Evolutionary conservation across 1,284 basidiomycete species (phyloP).

Genomic region (Fomitopsis betulina): DNA sequence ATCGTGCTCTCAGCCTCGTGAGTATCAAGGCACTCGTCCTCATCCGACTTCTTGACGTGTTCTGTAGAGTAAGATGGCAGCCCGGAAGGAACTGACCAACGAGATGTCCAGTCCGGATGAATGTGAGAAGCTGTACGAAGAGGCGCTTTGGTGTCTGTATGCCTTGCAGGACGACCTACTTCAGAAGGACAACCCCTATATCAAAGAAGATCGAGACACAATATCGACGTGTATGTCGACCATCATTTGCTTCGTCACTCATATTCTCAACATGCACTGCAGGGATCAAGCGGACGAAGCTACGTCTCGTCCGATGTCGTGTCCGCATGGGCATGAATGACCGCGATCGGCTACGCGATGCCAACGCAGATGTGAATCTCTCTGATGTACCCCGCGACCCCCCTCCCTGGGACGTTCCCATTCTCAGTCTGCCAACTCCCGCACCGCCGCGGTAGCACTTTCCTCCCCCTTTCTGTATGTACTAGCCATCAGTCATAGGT

Average conservation of each 20-base stretch:
- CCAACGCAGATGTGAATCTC: slow-evolving; percentile 68
- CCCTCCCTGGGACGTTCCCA: slow-evolving; percentile 59
- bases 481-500: neutral
- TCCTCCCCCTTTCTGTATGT: neutral
- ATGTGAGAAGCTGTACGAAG: slow-evolving; percentile 93
- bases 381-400: slow-evolving; percentile 66
- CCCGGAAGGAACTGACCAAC: slow-evolving; percentile 86
- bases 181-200: slow-evolving; percentile 77
- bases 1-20: slow-evolving; percentile 69
- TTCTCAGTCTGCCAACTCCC: neutral
- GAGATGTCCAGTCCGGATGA: slow-evolving; percentile 72
- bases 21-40: slow-evolving; percentile 16
- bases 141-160: slow-evolving; percentile 89
- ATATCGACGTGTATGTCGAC: slow-evolving; percentile 72
- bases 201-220: slow-evolving; percentile 79
- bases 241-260: neutral
- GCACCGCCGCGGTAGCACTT: neutral
- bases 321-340: slow-evolving; percentile 70
- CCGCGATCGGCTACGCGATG: slow-evolving; percentile 63
- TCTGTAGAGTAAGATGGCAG: slow-evolving; percentile 83
- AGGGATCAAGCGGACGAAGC: slow-evolving; percentile 84
- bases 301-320: slow-evolving; percentile 66
- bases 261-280: neutral
- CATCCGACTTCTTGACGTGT: neutral
- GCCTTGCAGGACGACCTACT: slow-evolving; percentile 88